Conservation (phyloP, 257 asterid genomes). For the Rehmannia glutinosa region DNA sequence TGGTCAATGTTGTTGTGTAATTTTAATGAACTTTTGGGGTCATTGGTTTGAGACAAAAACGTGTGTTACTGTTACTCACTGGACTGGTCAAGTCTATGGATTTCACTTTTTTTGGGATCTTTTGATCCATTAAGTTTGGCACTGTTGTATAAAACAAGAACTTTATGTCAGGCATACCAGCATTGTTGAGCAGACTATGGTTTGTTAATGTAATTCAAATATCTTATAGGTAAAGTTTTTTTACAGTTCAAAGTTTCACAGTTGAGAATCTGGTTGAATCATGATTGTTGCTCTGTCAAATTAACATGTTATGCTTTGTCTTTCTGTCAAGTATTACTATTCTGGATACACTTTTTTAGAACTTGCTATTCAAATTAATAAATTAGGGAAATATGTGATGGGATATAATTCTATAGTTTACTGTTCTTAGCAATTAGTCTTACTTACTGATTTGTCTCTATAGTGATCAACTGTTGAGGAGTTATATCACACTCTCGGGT, state of each 20-base stretch:
- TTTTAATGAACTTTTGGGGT: too few species aligned
- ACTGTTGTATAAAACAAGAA: neutral
- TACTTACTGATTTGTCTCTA: neutral
- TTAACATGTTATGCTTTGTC: neutral
- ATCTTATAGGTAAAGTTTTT: neutral
- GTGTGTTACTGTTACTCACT: neutral
- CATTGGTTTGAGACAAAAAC: too few species aligned
- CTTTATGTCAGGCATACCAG: neutral
- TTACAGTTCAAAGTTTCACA: neutral
- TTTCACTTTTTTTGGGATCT: neutral
- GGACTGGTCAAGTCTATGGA: neutral
- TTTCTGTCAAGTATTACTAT: neutral
- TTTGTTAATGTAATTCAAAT: neutral
- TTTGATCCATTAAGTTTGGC: neutral
- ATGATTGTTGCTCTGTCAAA: neutral
- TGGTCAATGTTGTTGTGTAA: too few species aligned
- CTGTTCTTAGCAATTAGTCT: neutral
- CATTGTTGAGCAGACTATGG: slow-evolving; percentile 6
- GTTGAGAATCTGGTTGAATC: neutral
- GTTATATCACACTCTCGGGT: neutral
- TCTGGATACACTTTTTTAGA: neutral
- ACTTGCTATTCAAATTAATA: neutral
- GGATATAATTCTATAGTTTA: neutral
- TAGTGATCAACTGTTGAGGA: neutral
- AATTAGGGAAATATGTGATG: neutral